Evolutionary conservation across 441 rosid species (phyloP), one percentile per base, ranked within the genome.

Genomic region (Eutrema salsugineum): DNA sequence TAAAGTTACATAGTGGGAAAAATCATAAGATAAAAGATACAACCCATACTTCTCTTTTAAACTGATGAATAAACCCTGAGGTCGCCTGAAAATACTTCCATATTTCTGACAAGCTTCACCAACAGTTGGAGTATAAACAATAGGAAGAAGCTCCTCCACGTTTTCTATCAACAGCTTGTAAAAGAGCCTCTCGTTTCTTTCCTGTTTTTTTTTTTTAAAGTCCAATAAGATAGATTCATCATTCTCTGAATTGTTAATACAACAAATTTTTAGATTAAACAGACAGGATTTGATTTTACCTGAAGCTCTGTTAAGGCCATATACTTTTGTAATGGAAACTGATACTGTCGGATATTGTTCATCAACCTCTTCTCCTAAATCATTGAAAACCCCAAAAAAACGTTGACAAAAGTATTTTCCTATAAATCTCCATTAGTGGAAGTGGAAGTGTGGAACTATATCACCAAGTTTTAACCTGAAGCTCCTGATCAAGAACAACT

Each of bases 91-190:
- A 72, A 91, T 89, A 75, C 90, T 82, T 40, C 91, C 97, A 63
- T 86, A 88, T 76, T 86, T 88, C 73, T 88, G 97, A 67, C 97
- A 91, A 77, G 98, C 98, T 78, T 93, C 97, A 62, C 98, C 98
- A 5, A 91, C 97, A 8, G 96, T 91, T 64, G 97, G 98, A 77
- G 97, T 91, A 70, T 93, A 93, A 42, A 89, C 92, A 49, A 93
- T 66, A 5, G 97, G 98, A 36, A 91, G 96, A 76, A 93, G 79
- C 82, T 93, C 98, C 82, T 90, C 98, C 59, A 93, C 94, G 71
- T 93, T 77, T 72, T 93, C 94, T 50, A 93, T 83, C 39, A 93
- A 81, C 58, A 93, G 83, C 87, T 89, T 93, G 80, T 91, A 93
- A 78, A 93, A 93, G 70, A 93, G 76, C 71, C 84, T 89, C 79